Evolutionary conservation across 2,329 filamentous ascomycete species (phyloP).

Genomic region (Colletotrichum chlorophyti): DNA sequence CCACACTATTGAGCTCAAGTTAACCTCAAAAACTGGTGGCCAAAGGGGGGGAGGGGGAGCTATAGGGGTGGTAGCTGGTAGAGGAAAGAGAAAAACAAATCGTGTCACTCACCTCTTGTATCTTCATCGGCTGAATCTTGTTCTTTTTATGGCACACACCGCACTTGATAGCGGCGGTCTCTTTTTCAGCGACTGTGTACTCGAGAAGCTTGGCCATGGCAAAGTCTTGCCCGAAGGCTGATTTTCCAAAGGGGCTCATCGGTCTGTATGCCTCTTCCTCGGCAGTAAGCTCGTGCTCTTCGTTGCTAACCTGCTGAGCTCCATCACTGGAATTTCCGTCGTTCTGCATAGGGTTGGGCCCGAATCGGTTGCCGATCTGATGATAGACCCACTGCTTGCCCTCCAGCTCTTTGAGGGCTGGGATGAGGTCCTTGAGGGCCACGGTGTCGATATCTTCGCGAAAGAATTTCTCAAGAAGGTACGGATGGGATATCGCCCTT

Average conservation of each 20-base stretch:
- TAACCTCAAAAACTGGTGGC: too few relatives aligned
- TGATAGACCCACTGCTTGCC: background rate
- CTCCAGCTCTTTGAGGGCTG: background rate
- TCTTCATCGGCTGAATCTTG: background rate
- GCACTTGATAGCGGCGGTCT: background rate
- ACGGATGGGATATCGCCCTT: constrained; percentile 35
- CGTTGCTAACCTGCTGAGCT: background rate
- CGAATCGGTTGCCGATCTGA: constrained; percentile 13
- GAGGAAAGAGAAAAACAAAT: too few relatives aligned
- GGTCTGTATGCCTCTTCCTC: background rate
- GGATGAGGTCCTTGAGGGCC: background rate
- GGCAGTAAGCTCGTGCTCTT: too few relatives aligned
- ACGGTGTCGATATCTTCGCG: constrained; percentile 1
- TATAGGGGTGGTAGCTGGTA: too few relatives aligned
- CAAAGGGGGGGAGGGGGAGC: too few relatives aligned
- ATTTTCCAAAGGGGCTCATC: constrained; percentile 2
- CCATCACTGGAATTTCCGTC: too few relatives aligned
- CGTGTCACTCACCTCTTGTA: too few relatives aligned
- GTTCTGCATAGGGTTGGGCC: too few relatives aligned
- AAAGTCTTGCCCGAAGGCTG: constrained; percentile 29
- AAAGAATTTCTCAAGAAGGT: constrained; percentile 38
- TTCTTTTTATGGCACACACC: background rate
- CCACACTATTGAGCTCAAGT: too few relatives aligned
- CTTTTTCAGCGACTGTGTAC: constrained; percentile 27
- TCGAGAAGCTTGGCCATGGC: constrained; percentile 28